Base-by-base conservation (phyloP, 163 green algal genomes). In the Coccomyxa subellipsoidea region DNA sequence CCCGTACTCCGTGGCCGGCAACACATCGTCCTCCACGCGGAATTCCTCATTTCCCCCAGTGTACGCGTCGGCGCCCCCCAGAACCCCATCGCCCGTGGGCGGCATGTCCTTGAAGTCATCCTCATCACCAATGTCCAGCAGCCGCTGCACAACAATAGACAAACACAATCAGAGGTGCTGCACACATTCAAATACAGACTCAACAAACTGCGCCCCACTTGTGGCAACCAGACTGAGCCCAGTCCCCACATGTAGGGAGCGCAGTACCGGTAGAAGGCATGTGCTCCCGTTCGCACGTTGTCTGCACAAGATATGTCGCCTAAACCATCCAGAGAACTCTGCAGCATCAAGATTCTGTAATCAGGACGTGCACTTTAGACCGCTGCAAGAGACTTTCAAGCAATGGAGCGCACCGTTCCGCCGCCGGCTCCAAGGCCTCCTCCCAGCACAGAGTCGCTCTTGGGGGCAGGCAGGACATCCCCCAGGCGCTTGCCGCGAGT, bases 401-500 rank as follows among this genome's bases (percentile, higher is more conserved):
- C n/a, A n/a, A n/a, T n/a, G n/a, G n/a, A n/a, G 66, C 66, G 8
- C n/a, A 73, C 66, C 66, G 66, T 12, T 32, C 66, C 66, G 4
- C 21, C 4, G 21, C 66, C 66, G 21, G 29, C 18, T 73, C 66
- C 66, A 32, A n/a, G 18, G 3, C 47, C 47, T 35, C 27, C 2
- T 18, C 38, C 40, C 77, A 69, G 47, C 8, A 31, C 31, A n/a
- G 77, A 38, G 12, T 35, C 23, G 35, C 70, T 69, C 47, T 53
- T 69, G n/a, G 77, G 77, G 15, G 54, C 6, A 25, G 77, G 77
- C 77, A 81, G 77, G 31, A 69, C 38, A 34, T 81, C 77, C 31
- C 31, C n/a, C 38, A 81, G 59, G 31, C 77, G 37, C 31, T 73
- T 69, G 31, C 77, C 77, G 47, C 59, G 54, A 36, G 77, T 54